phyloP scores from a whole-genome alignment of 2,329 filamentous ascomycete genomes.

The Ascochyta fabae region DNA sequence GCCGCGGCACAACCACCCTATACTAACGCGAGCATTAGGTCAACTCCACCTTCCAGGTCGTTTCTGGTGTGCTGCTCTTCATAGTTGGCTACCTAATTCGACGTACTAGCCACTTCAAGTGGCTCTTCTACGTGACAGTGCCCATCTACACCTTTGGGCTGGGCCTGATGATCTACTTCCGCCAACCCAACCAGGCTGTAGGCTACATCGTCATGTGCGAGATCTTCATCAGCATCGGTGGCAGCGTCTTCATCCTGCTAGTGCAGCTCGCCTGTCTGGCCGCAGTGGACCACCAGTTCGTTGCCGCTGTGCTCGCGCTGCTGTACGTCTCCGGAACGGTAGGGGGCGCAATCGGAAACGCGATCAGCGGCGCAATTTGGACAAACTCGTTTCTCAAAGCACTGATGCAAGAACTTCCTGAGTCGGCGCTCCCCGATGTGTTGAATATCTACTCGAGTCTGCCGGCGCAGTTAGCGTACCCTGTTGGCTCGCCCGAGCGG shows the following conservation, averaged over 20 bases:
- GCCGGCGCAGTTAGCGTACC: conserved; percentile 61
- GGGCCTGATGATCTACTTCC: conserved; percentile 58
- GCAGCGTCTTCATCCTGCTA: conserved; percentile 63
- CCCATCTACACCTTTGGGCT: conserved; percentile 66
- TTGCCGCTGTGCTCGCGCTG: conserved; percentile 67
- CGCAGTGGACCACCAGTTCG: conserved; percentile 57
- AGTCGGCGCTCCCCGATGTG: conserved; percentile 49
- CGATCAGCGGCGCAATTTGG: conserved; percentile 67
- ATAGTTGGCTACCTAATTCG: conserved; percentile 52
- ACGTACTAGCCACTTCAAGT: conserved; percentile 61
- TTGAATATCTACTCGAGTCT: conserved; percentile 58
- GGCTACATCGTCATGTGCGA: conserved; percentile 21
- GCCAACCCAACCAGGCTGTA: conserved; percentile 45
- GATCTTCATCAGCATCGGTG: conserved; percentile 35
- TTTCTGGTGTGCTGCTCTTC: conserved; percentile 62
- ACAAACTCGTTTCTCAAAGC: conserved; percentile 56
- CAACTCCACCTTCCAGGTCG: conserved; percentile 63
- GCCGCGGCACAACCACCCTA: too few relatives aligned
- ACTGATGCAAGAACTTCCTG: conserved; percentile 49
- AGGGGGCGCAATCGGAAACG: conserved; percentile 64
- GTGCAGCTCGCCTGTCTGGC: conserved; percentile 58
- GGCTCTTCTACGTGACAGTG: conserved; percentile 65
- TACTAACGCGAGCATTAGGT: neutral
- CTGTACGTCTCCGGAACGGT: conserved; percentile 66
- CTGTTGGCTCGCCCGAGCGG: conserved; percentile 55